Percentiles rank a stretch among this genome's conserved stretches.
Evolutionary conservation across 495 filamentous ascomycete species (phyloP).

Genomic region (Delitschia confertaspora): DNA sequence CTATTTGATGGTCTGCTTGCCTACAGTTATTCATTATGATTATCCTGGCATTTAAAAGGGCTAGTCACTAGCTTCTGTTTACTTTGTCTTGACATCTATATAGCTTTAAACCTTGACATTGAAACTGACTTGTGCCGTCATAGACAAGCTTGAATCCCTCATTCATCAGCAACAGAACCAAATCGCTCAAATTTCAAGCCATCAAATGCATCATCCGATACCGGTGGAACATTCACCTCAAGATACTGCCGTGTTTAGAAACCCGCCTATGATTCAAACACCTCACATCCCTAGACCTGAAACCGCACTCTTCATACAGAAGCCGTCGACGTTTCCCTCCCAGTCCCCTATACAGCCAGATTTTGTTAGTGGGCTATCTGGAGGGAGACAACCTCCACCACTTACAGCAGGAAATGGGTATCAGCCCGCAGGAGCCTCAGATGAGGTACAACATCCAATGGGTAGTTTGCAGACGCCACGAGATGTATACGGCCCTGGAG

Average conservation of each 20-base stretch:
- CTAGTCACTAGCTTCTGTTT: too few species aligned
- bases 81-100: too few species aligned
- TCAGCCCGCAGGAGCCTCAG: constrained; percentile 2
- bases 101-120: too few species aligned
- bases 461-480: constrained; percentile 5
- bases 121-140: background rate
- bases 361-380: constrained; percentile 5
- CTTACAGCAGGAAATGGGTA: constrained; percentile 12
- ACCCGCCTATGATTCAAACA: constrained; percentile 23
- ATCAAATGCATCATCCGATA: constrained; percentile 10
- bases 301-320: constrained; percentile 55
- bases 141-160: constrained; percentile 31
- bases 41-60: too few species aligned
- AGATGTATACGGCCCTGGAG: constrained; percentile 7
- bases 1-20: too few species aligned
- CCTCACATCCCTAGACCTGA: constrained; percentile 49
- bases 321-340: constrained; percentile 40
- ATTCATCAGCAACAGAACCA: constrained; percentile 33
- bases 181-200: constrained; percentile 30
- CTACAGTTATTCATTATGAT: too few species aligned
- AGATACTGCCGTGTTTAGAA: constrained; percentile 23
- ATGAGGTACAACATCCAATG: constrained; percentile 10
- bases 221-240: constrained; percentile 25
- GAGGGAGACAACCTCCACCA: background rate
- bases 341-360: constrained; percentile 11